These are phyloP conservation scores for Tothia fuscella DNA, from an alignment of 2,329 filamentous ascomycete genomes.

Conservation along the genomic window DNA sequence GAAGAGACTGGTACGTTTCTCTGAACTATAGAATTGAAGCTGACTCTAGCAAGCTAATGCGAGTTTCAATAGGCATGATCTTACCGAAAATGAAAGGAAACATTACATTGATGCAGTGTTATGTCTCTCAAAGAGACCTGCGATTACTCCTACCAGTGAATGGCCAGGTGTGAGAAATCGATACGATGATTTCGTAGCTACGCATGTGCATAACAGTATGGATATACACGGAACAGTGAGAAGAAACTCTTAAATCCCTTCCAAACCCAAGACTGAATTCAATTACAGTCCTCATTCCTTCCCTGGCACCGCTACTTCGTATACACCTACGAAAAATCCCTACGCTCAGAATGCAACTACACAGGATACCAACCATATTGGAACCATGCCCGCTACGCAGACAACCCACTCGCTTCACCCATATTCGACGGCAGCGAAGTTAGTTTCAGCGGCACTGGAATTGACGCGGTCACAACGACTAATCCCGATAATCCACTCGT, in stretches of 20 bases:
- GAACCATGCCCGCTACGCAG: slow-evolving; percentile 20
- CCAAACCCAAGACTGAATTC: neutral
- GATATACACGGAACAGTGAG: slow-evolving; percentile 2
- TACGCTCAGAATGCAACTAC: slow-evolving; percentile 9
- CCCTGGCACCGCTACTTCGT: slow-evolving; percentile 9
- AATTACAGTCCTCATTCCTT: slow-evolving; percentile 3
- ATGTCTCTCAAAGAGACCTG: slow-evolving; percentile 4
- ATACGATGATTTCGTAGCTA: slow-evolving; percentile 11
- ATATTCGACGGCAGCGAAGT: slow-evolving; percentile 18
- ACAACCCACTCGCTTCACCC: slow-evolving; percentile 19
- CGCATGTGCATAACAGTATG: slow-evolving; percentile 4
- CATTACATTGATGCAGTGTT: slow-evolving; percentile 9
- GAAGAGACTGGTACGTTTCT: slow-evolving; percentile 6
- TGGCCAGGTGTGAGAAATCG: slow-evolving; percentile 8
- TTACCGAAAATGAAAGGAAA: slow-evolving; percentile 5
- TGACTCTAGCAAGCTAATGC: neutral
- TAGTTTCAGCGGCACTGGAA: slow-evolving; percentile 25
- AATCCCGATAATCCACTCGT: slow-evolving; percentile 1
- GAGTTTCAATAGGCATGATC: neutral
- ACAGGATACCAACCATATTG: slow-evolving; percentile 15
- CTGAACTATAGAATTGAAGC: neutral
- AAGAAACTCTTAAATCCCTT: neutral
- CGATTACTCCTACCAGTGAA: neutral
- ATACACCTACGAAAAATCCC: slow-evolving; percentile 6
- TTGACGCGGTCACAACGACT: slow-evolving; percentile 10